Conservation (phyloP, 208 protist species). For the Leishmania arabica region DNA sequence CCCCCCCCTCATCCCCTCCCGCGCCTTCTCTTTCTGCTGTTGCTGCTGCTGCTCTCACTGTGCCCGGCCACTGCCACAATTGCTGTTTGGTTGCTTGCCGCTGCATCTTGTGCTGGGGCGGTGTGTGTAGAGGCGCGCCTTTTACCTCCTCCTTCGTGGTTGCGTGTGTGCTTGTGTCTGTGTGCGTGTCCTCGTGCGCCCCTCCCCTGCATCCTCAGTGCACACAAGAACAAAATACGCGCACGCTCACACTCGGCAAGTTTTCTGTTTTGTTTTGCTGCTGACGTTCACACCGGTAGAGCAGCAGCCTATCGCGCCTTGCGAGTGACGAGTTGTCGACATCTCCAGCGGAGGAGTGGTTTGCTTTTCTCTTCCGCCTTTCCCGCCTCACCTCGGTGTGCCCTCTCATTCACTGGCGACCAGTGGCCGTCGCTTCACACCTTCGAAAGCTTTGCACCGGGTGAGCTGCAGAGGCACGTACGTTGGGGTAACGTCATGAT, state of each 20-base stretch:
- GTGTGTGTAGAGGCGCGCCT: not conserved
- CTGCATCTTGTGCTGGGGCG: not conserved
- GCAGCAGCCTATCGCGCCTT: not conserved
- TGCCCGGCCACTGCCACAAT: not conserved
- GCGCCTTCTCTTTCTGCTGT: not conserved
- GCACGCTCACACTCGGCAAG: not conserved
- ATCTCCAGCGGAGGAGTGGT: not conserved
- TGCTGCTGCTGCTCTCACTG: not conserved
- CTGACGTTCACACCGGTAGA: not conserved
- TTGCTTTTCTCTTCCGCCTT: not conserved
- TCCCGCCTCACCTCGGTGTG: too few relatives aligned
- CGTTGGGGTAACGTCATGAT: not conserved
- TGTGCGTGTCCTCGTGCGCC: not conserved
- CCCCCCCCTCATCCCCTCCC: too few relatives aligned
- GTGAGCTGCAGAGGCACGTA: not conserved
- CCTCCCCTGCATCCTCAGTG: not conserved
- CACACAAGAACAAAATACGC: not conserved
- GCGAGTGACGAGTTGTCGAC: not conserved
- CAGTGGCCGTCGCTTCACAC: not conserved
- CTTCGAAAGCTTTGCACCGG: not conserved
- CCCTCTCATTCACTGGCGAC: not conserved
- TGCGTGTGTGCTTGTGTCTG: not conserved
- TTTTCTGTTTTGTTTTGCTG: too few relatives aligned
- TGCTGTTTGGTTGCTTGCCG: not conserved
- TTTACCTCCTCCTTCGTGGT: not conserved